phyloP scores from a whole-genome alignment of 495 filamentous ascomycete species.

The Penicillium robsamsonii region DNA sequence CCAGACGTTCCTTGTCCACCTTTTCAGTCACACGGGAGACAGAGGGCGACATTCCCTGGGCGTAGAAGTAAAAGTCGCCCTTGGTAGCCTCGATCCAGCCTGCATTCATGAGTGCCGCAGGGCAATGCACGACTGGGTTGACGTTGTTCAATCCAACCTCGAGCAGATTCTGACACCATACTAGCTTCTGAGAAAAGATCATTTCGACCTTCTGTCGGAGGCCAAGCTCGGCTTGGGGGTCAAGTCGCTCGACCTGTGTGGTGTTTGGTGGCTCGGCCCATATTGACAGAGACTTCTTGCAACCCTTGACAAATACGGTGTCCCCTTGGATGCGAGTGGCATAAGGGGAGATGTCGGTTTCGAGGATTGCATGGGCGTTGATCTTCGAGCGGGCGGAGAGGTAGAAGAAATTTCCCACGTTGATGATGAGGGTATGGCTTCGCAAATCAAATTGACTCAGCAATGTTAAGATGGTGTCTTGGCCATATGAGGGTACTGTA shows the following conservation, averaged over 20 bases:
- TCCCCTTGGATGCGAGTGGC: conserved; percentile 15
- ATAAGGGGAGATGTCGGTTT: conserved; percentile 23
- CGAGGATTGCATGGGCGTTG: conserved; percentile 19
- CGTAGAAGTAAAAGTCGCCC: conserved; percentile 24
- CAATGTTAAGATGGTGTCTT: conserved; percentile 16
- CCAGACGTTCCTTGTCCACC: conserved; percentile 17
- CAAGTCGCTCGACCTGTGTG: conserved; percentile 10
- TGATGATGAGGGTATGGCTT: conserved; percentile 20
- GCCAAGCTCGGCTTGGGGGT: conserved; percentile 9
- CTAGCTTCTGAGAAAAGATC: conserved; percentile 18
- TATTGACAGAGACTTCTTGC: conserved; percentile 20
- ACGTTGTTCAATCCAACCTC: conserved; percentile 23
- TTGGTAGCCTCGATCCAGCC: conserved; percentile 24
- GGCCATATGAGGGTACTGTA: conserved; percentile 22
- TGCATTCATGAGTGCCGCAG: conserved; percentile 21
- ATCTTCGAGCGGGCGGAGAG: conserved; percentile 19
- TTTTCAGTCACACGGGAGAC: conserved; percentile 20
- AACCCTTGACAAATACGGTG: conserved; percentile 18
- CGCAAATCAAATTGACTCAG: conserved; percentile 18
- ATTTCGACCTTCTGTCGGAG: conserved; percentile 15
- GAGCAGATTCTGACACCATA: conserved; percentile 18
- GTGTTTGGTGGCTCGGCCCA: conserved; percentile 18
- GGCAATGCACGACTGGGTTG: conserved; percentile 23
- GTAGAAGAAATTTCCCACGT: conserved; percentile 26
- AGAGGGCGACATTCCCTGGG: conserved; percentile 20